Evolutionary conservation across 1,139 yeast genomes (phyloP), one percentile per base, ranked within the genome.

Genomic region (Kurtzmaniella natalensis): DNA sequence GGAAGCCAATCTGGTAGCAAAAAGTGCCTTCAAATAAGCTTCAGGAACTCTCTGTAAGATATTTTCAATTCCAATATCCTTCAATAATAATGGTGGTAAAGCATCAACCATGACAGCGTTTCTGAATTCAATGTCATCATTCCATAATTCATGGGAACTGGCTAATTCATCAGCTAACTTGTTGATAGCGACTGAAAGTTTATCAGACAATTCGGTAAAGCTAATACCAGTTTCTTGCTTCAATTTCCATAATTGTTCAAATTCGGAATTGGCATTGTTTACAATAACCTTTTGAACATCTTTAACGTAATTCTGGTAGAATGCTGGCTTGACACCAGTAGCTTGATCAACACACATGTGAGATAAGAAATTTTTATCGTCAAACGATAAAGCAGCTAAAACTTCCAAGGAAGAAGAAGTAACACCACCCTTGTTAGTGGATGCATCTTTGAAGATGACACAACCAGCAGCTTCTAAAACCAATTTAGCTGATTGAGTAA

Each of bases 391-490:
- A 4, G 98, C 92, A 10, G 97, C 96, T 50, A 92, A 74, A 14
- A 92, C 98, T 64, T 92, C 98, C 47, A 87, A 70, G 2, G 97
- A 89, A 1, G 96, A 88, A 1, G 97, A 89, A 2, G 98, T 92
- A 35, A 92, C 98, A 65, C 98, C 98, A 54, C 98, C 98, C 66
- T 92, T 92, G 64, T 92, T 92, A 37, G 97, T 87, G 14, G 96
- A 86, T 14, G 98, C 96, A 67, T 92, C 98, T 62, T 92, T 92
- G 64, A 87, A 86, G 37, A 92, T 72, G 36, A 88, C 60, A 37
- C 86, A 78, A 27, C 97, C 97, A 25, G 95, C 94, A 33, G 74
- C 68, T 62, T 92, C 98, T 40, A 92, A 71, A 38, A 78, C 73
- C 31, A 89, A 64, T 67, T 92, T 92, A 38, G 97, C 97, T 30